Evolutionary conservation across 257 asterid genomes (phyloP).

Genomic region (Schizonepeta tenuifolia): DNA sequence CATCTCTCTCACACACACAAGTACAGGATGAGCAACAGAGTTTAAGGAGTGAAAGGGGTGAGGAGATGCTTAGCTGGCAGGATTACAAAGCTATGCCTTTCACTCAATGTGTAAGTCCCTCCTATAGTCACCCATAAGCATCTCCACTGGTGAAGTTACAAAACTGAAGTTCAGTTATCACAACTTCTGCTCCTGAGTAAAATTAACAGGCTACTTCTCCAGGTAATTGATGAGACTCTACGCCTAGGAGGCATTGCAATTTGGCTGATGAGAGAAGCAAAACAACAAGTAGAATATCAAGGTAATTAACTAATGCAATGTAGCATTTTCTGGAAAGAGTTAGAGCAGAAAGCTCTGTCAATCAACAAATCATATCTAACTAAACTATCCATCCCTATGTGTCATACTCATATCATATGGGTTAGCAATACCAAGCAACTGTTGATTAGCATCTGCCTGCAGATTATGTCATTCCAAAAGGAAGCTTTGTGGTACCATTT

Average conservation of each 20-base stretch:
- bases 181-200: not conserved
- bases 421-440: not conserved
- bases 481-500: slow-evolving; percentile 88
- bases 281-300: slow-evolving; percentile 62
- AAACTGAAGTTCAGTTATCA: not conserved
- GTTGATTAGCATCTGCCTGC: slow-evolving; percentile 29
- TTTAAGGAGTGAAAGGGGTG: slow-evolving; percentile 47
- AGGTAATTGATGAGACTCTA: slow-evolving; percentile 93
- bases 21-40: slow-evolving; percentile 75
- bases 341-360: not conserved
- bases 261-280: slow-evolving; percentile 96
- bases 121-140: not conserved
- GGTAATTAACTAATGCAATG: slow-evolving; percentile 38
- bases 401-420: not conserved
- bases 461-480: slow-evolving; percentile 83
- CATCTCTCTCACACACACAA: too few species aligned
- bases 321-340: not conserved
- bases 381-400: not conserved
- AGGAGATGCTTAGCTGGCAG: slow-evolving; percentile 72
- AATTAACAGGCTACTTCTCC: slow-evolving; percentile 18
- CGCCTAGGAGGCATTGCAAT: slow-evolving; percentile 88
- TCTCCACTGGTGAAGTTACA: not conserved
- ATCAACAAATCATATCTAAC: not conserved
- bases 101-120: slow-evolving; percentile 76
- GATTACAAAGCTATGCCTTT: slow-evolving; percentile 85